A percentile compares a stretch with the other conserved stretches of the same genome.
phyloP scores from a whole-genome alignment of 371 early-diverging fungal species.

The Mortierella sp. region DNA sequence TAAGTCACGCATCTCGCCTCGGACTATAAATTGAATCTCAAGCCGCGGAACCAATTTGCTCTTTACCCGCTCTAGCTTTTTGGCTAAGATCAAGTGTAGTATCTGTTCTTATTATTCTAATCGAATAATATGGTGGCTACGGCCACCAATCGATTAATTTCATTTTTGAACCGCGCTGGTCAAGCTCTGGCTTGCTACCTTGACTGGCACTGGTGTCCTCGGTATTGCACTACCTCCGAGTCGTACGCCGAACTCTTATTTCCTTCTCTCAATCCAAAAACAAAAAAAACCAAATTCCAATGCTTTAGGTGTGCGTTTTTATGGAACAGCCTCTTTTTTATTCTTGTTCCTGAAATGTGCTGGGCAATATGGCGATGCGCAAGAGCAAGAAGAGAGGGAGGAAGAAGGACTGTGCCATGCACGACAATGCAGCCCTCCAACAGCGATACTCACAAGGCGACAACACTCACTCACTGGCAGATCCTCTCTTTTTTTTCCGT shows the following conservation, averaged over 20 bases:
- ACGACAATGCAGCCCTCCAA: no score
- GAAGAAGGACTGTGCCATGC: no score
- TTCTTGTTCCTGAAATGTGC: no score
- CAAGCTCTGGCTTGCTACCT: slow-evolving; percentile 56
- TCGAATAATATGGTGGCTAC: slow-evolving; percentile 55
- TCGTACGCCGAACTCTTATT: slow-evolving; percentile 50
- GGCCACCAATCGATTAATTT: slow-evolving; percentile 55
- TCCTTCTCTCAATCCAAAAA: slow-evolving; percentile 5
- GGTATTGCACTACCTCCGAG: slow-evolving; percentile 59
- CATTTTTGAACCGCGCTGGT: slow-evolving; percentile 46
- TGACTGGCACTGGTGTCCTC: slow-evolving; percentile 53
- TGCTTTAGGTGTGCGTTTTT: no score
- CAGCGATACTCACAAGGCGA: no score
- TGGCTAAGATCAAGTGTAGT: slow-evolving; percentile 61
- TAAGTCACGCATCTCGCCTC: no score
- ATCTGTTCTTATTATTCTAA: slow-evolving; percentile 61
- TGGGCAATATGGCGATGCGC: no score
- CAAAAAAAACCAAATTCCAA: no score
- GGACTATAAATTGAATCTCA: slow-evolving; percentile 24
- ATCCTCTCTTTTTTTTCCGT: no score
- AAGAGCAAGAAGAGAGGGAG: no score
- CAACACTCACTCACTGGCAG: no score
- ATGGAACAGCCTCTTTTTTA: no score
- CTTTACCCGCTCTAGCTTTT: slow-evolving; percentile 56
- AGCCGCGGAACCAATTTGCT: slow-evolving; percentile 20